These are phyloP conservation scores for Sideroxylon spinosum DNA, from an alignment of 179 eudicot species.

Conservation along the genomic window DNA sequence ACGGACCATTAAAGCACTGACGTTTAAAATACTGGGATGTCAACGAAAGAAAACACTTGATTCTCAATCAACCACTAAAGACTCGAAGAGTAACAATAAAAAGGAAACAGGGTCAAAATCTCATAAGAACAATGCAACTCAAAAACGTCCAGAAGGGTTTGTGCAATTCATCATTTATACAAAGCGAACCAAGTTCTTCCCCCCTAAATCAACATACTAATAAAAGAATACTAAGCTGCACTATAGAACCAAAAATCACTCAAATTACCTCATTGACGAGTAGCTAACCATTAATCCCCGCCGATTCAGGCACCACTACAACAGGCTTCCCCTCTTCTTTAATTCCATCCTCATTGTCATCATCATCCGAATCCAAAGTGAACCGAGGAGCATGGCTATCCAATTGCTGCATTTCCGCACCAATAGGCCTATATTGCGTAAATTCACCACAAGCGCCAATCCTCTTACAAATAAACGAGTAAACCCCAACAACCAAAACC, in stretches of 20 bases:
- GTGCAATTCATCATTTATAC: neutral
- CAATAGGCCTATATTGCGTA: conserved; percentile 55
- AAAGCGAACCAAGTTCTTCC: conserved; percentile 11
- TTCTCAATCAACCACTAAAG: no score
- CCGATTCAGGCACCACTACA: conserved; percentile 25
- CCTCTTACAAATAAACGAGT: conserved; percentile 40
- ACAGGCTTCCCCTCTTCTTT: conserved; percentile 34
- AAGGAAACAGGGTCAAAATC: neutral
- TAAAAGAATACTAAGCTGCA: neutral
- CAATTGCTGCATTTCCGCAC: conserved; percentile 44
- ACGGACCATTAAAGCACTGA: neutral
- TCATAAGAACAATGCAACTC: neutral
- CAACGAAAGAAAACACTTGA: neutral
- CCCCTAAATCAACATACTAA: neutral
- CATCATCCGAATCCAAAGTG: conserved; percentile 65
- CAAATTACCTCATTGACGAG: conserved; percentile 22
- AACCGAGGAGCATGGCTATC: conserved; percentile 42
- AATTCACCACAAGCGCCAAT: conserved; percentile 29
- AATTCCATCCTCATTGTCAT: conserved; percentile 46
- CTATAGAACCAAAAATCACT: neutral
- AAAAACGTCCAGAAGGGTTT: neutral
- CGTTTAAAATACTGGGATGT: neutral
- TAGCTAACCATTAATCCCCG: conserved; percentile 41
- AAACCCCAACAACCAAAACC: conserved; percentile 45
- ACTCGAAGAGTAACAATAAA: no score